Percentiles rank a stretch among this genome's conserved stretches.
These are phyloP conservation scores for Didymella lethalis DNA, from an alignment of 2,329 filamentous ascomycete genomes.

Conservation along the genomic window DNA sequence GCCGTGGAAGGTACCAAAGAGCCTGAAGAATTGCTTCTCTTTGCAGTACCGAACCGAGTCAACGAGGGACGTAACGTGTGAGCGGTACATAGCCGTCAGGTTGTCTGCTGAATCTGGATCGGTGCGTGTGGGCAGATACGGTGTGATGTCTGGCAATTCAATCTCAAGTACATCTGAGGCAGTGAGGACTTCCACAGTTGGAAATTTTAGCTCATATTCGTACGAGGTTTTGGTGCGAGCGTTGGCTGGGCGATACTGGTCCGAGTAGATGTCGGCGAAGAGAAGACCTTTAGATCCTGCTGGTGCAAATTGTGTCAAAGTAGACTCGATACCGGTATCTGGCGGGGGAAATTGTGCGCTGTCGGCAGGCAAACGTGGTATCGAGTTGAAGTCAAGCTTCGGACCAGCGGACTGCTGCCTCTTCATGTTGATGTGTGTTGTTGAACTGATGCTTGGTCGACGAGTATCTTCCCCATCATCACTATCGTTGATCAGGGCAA, in stretches of 20 bases:
- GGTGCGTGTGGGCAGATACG: constrained; percentile 80
- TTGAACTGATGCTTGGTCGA: constrained; percentile 33
- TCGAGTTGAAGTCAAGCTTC: constrained; percentile 50
- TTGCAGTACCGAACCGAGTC: constrained; percentile 97
- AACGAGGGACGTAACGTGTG: constrained; percentile 93
- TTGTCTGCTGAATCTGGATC: constrained; percentile 88
- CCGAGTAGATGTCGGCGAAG: constrained; percentile 57
- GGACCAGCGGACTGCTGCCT: constrained; percentile 46
- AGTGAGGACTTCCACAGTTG: constrained; percentile 62
- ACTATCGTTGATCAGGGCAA: constrained; percentile 59
- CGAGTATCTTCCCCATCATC: constrained; percentile 39
- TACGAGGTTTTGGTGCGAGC: constrained; percentile 60
- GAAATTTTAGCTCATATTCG: constrained; percentile 70
- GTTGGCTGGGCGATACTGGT: constrained; percentile 50
- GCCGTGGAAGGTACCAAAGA: constrained; percentile 94
- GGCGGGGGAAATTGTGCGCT: constrained; percentile 56
- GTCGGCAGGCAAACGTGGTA: constrained; percentile 58
- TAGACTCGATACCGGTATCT: constrained; percentile 38
- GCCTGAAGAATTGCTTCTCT: constrained; percentile 93
- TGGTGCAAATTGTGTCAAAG: constrained; percentile 44
- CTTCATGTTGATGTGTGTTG: constrained; percentile 35
- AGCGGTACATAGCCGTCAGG: constrained; percentile 85
- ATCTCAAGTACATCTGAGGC: constrained; percentile 74
- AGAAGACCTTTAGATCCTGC: constrained; percentile 55
- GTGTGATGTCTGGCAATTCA: constrained; percentile 82